A percentile compares a stretch with the other conserved stretches of the same genome.
Evolutionary conservation across 2,329 filamentous ascomycete genomes (phyloP).

Genomic region (Aspergillus uvarum): DNA sequence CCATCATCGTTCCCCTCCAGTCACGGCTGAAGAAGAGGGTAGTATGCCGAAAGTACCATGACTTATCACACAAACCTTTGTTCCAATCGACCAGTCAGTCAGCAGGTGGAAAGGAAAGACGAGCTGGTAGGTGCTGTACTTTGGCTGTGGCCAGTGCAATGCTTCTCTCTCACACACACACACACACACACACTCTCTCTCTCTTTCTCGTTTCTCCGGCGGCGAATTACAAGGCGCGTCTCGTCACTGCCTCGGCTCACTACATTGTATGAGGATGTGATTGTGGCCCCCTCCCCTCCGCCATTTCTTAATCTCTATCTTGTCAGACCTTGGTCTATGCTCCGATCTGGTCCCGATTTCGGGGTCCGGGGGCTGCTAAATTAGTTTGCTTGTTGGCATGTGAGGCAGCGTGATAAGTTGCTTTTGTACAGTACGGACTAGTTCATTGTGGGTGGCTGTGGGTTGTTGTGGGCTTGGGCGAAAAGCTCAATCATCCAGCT

Average conservation of each 20-base stretch:
- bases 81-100: neutral
- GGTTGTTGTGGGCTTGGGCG: neutral
- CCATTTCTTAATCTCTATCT: neutral
- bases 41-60: constrained; percentile 15
- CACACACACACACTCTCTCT: too few relatives aligned
- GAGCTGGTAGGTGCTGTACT: neutral
- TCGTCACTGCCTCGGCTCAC: neutral
- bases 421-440: too few relatives aligned
- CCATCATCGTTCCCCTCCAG: constrained; percentile 6
- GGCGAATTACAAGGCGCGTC: neutral
- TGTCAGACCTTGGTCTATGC: neutral
- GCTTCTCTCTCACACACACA: neutral
- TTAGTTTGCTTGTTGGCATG: neutral
- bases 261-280: neutral
- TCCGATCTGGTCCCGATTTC: neutral
- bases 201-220: neutral
- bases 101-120: neutral
- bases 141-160: constrained; percentile 1
- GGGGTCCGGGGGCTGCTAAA: neutral
- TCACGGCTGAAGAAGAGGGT: neutral
- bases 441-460: too few relatives aligned
- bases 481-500: neutral
- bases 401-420: too few relatives aligned
- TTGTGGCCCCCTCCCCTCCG: neutral
- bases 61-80: constrained; percentile 20